Percentiles rank a stretch among this genome's conserved stretches.
Conservation (phyloP, 2,329 filamentous ascomycete species). For the Anisogramma anomala region DNA sequence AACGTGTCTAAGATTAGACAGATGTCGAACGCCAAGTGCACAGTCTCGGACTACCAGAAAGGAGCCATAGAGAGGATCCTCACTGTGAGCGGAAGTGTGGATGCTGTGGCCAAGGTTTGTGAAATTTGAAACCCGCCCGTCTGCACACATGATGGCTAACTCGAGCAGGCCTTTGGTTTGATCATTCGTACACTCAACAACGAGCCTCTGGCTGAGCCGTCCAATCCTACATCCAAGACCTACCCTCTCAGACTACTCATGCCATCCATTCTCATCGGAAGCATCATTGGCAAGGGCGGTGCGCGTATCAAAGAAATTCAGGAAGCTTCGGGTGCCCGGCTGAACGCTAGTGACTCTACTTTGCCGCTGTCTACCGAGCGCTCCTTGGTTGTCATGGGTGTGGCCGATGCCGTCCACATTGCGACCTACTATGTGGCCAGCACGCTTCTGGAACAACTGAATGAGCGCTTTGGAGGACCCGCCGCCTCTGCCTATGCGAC, state of each 20-base stretch:
- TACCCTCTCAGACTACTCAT: conserved; percentile 93
- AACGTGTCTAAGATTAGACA: conserved; percentile 96
- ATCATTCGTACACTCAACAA: conserved; percentile 98
- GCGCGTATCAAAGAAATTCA: conserved; percentile 96
- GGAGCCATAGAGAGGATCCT: conserved; percentile 95
- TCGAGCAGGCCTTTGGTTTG: conserved; percentile 72
- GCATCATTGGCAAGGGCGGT: conserved; percentile 95
- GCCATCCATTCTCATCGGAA: conserved; percentile 93
- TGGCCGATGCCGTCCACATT: conserved; percentile 96
- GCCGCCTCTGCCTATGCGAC: conserved; percentile 97
- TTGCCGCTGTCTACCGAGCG: conserved; percentile 91
- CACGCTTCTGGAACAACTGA: conserved; percentile 94
- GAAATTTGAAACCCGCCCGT: conserved; percentile 12
- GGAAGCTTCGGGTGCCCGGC: conserved; percentile 86
- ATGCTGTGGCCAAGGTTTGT: conserved; percentile 86
- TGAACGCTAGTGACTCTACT: conserved; percentile 93
- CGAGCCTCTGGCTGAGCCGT: conserved; percentile 77
- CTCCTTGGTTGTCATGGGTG: conserved; percentile 94
- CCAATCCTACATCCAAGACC: conserved; percentile 88
- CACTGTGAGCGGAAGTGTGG: conserved; percentile 91
- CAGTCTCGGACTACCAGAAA: conserved; percentile 94
- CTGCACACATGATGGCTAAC: conserved; percentile 3
- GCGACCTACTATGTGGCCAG: conserved; percentile 97
- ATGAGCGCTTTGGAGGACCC: conserved; percentile 89
- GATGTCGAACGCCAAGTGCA: conserved; percentile 94